Base-by-base conservation (phyloP, 2,329 filamentous ascomycete genomes). In the Colletotrichum sp. region DNA sequence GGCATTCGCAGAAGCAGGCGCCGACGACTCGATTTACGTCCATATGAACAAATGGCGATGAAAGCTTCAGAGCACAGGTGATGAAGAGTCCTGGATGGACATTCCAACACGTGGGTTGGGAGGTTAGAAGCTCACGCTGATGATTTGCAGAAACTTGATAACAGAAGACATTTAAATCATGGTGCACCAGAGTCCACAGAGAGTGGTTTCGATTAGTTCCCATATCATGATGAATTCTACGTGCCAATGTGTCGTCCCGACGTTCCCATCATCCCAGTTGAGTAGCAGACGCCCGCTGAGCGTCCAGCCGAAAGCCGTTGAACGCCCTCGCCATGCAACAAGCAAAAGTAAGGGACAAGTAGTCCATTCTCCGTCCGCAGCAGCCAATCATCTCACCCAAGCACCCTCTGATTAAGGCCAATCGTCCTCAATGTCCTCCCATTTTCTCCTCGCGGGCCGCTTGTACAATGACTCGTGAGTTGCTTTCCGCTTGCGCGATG, bases 321-420 rank as follows among this genome's bases (percentile, higher is more conserved):
- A 70, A 70, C 71, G 67, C 67, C 61, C 67, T 73, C 71, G 71
- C 67, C 71, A 70, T 73, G 67, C 71, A 70, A 70, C 34, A 73
- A 70, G 59, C 66, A 64, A 72, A 61, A 64, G 47, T 27, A 6
- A 27, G 8, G 21, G 34, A 61, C 59, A 38, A 27, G 15, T 24
- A 36, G 29, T 34, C 24, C 51, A 38, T 38, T 33, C 38, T 15
- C 55, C 15, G 31, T 29, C 59, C 59, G 38, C 43, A 29, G 21
- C 54, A 57, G 54, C 27, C 54, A 29, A 57, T 29, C 6, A 59
- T 34, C 29, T 18, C 29, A 8, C 29, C n/a, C 43, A 21, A 47
- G 11, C 43, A 3, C 12, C 11, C n/a, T 9, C 43, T 21, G 2
- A 47, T 21, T n/a, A 47, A n/a, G 43, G n/a, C 0, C 4, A 47